Percentiles rank a stretch among this genome's conserved stretches.
Conservation (phyloP, 345 rosid species). For the Arabidopsis arenosa region DNA sequence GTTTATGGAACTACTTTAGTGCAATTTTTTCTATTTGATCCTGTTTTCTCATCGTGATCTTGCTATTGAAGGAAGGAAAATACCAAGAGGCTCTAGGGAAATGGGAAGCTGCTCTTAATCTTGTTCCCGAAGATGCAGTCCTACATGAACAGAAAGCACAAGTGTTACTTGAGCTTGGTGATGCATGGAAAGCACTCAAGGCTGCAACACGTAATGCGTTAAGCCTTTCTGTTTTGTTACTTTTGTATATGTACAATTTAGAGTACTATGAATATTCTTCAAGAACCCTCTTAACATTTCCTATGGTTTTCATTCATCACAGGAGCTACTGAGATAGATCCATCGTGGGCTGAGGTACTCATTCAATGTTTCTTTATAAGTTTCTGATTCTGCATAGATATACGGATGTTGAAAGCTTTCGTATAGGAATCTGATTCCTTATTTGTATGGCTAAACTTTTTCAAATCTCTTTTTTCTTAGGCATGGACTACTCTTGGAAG, state of each 20-base stretch:
- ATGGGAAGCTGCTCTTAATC: conserved; percentile 85
- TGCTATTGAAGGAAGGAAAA: conserved; percentile 70
- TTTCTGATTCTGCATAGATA: background rate
- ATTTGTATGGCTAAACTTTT: background rate
- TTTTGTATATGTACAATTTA: background rate
- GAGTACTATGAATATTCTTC: background rate
- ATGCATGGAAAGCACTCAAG: conserved; percentile 81
- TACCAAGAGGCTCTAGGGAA: conserved; percentile 85
- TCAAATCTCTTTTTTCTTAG: conserved; percentile 47
- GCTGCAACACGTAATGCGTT: conserved; percentile 69
- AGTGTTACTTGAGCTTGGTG: conserved; percentile 85
- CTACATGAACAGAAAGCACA: conserved; percentile 94
- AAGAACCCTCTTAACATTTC: conserved; percentile 7
- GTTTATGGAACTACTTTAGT: background rate
- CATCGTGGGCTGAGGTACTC: conserved; percentile 86
- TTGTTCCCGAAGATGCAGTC: conserved; percentile 68
- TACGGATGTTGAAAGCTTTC: background rate
- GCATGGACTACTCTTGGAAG: conserved; percentile 96
- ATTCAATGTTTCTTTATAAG: background rate
- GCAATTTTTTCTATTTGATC: conserved; percentile 4
- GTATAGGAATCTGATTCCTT: background rate
- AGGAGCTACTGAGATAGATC: conserved; percentile 81
- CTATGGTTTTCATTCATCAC: conserved; percentile 38
- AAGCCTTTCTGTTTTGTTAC: background rate
- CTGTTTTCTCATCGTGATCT: background rate